Percentiles rank a stretch among this genome's conserved stretches.
phyloP scores from a whole-genome alignment of 2,329 filamentous ascomycete species.

The Mariannaea sp. region DNA sequence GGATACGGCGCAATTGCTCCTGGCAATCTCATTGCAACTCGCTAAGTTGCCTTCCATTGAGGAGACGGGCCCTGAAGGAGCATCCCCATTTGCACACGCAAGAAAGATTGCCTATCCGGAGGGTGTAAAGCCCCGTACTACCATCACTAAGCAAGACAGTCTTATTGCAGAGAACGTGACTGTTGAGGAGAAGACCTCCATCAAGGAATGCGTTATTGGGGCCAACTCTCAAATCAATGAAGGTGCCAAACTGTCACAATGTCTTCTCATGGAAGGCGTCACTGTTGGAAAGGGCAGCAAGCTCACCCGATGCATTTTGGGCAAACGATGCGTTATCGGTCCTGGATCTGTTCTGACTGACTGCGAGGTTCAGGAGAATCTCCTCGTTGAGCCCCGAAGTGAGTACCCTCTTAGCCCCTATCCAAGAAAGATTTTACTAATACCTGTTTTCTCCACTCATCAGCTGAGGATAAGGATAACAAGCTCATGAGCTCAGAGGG shows the following conservation, averaged over 20 bases:
- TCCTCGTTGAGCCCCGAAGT: slow-evolving; percentile 81
- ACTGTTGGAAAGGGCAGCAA: slow-evolving; percentile 83
- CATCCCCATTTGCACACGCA: slow-evolving; percentile 76
- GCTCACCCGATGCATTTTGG: slow-evolving; percentile 85
- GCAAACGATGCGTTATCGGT: slow-evolving; percentile 80
- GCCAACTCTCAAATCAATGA: slow-evolving; percentile 84
- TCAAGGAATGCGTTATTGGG: slow-evolving; percentile 90
- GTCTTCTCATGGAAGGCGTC: slow-evolving; percentile 90
- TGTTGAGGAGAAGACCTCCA: slow-evolving; percentile 85
- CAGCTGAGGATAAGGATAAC: slow-evolving; percentile 69
- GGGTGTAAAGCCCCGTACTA: slow-evolving; percentile 78
- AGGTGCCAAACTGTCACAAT: slow-evolving; percentile 85
- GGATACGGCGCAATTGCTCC: slow-evolving; percentile 81
- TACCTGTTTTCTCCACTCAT: slow-evolving; percentile 14
- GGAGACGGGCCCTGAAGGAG: slow-evolving; percentile 59
- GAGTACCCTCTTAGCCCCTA: slow-evolving; percentile 44
- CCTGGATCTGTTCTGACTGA: slow-evolving; percentile 80
- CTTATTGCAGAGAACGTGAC: slow-evolving; percentile 88
- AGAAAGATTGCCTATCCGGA: slow-evolving; percentile 84
- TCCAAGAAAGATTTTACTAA: slow-evolving; percentile 18
- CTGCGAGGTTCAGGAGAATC: slow-evolving; percentile 90
- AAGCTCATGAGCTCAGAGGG: slow-evolving; percentile 71
- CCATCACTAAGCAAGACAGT: slow-evolving; percentile 80
- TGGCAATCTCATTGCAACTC: slow-evolving; percentile 81
- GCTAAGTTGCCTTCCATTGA: slow-evolving; percentile 80